Evolutionary conservation across 306 rosid species (phyloP), one percentile per base, ranked within the genome.

Genomic region (Fragaria vesca): DNA sequence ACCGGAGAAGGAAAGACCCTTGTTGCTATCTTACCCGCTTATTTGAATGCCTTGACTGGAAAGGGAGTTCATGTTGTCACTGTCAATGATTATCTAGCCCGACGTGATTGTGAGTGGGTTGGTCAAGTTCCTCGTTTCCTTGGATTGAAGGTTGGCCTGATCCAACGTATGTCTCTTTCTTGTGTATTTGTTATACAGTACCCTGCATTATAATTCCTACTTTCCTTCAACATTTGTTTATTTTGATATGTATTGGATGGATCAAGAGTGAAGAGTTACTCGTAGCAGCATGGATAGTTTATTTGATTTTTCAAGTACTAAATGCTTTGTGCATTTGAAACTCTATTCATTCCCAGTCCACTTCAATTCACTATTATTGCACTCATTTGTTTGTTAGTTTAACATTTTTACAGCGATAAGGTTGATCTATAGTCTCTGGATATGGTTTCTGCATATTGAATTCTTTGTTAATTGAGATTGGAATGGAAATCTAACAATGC

Each of bases 101-200:
- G 97, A 42, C 85, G 97, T 6, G 98, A 95, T 79, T 92, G 97
- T 69, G 98, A 95, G 84, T 95, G 98, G 98, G 98, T 95, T 80
- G 98, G 97, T 80, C 98, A 95, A 85, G 96, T 95, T 78, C 96
- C 97, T 61, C 97, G 98, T 81, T 95, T 95, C 87, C 98, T 95
- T 80, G 97, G 98, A 76, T 78, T 95, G 93, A 92, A 92, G 96
- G 99, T 95, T 89, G 99, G 99, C 89, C 97, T 95, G 81, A 95
- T 95, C 79, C 98, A 95, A 82, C 98, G 96, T 95, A 92, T 75
- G 98, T 92, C 87, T 83, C 91, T 13, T 82, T 74, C 84, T 82
- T 74, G 42, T 67, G 66, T 71, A 58, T 63, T 57, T 76, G 50
- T 70, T 34, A 62, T 77, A 24, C 54, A 26, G 57, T 77, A 24